Base-by-base conservation (phyloP, 306 rosid species). In the Herpetospermum pedunculosum region DNA sequence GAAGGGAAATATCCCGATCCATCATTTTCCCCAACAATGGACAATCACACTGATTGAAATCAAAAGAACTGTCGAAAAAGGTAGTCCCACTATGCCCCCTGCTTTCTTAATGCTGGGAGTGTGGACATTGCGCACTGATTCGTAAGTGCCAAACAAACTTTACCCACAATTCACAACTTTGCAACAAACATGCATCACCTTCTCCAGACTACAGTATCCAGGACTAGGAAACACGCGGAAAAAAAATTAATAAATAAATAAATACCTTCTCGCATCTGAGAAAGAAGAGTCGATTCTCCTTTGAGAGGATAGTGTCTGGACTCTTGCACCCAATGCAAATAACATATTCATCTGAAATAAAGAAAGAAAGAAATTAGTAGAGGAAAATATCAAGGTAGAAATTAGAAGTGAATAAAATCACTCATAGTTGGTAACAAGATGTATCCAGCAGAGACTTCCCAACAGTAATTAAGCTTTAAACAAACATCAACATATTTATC, bases 201-300 rank as follows among this genome's bases (percentile, higher is more conserved):
- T 40, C n/a, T 13, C 35, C 23, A 19, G 50, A 34, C 19, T 65
- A 12, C 37, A 11, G 0, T 59, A 30, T 30, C 68, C 12, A 18
- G 44, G 12, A 19, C 11, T 40, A 62, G 28, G 4, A 18, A 28
- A 30, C 26, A 35, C 15, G 14, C n/a, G n/a, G n/a, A n/a, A n/a
- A n/a, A n/a, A n/a, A n/a, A n/a, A n/a, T n/a, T n/a, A n/a, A n/a
- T n/a, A n/a, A n/a, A n/a, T n/a, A n/a, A n/a, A n/a, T n/a, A n/a
- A n/a, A n/a, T n/a, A 94, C 98, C 97, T 89, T 94, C 77, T 94
- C 97, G 65, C 98, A 94, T 76, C 98, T 90, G 57, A 91, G 98
- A 81, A 94, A 94, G 88, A 91, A 94, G 10, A 94, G 86, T 35
- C 98, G 97, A 49, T 94, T 94, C 85, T 94, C 98, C 91, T 94